Evolutionary conservation across 352 stramenopile genomes (phyloP).

Genomic region (Phytophthora pseudosyringae): DNA sequence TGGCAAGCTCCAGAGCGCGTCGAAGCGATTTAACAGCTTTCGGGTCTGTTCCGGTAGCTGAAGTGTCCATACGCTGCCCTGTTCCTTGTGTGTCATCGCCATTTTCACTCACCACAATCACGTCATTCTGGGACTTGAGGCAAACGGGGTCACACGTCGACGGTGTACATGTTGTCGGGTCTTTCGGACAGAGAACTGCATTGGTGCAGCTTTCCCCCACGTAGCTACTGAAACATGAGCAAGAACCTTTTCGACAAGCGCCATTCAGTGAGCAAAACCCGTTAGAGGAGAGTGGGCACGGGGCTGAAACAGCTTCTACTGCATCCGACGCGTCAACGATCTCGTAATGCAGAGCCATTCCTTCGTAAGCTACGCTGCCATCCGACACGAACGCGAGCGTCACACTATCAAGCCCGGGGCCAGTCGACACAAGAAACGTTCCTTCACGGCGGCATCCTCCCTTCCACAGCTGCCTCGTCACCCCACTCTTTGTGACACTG

Average conservation of each 20-base stretch:
- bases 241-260: constrained; percentile 49
- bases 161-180: constrained; percentile 36
- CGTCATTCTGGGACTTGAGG: constrained; percentile 25
- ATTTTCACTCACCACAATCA: constrained; percentile 58
- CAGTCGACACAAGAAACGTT: constrained; percentile 46
- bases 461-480: constrained; percentile 42
- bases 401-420: constrained; percentile 35
- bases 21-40: constrained; percentile 60
- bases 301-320: constrained; percentile 16
- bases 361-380: constrained; percentile 44
- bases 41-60: constrained; percentile 44
- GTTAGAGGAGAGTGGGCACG: constrained; percentile 43
- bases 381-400: constrained; percentile 52
- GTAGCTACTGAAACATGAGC: constrained; percentile 61
- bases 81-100: constrained; percentile 63
- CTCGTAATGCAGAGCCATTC: constrained; percentile 55
- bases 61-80: constrained; percentile 60
- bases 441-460: constrained; percentile 59
- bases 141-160: constrained; percentile 56
- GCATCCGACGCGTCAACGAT: constrained; percentile 13
- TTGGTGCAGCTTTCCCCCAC: constrained; percentile 74
- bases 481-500: constrained; percentile 13
- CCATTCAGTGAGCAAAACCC: constrained; percentile 56
- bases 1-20: constrained; percentile 47
- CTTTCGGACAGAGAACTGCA: constrained; percentile 48